Percentiles rank a stretch among this genome's conserved stretches.
Conservation (phyloP, 2,329 filamentous ascomycete species). For the Botrytis byssoidea region DNA sequence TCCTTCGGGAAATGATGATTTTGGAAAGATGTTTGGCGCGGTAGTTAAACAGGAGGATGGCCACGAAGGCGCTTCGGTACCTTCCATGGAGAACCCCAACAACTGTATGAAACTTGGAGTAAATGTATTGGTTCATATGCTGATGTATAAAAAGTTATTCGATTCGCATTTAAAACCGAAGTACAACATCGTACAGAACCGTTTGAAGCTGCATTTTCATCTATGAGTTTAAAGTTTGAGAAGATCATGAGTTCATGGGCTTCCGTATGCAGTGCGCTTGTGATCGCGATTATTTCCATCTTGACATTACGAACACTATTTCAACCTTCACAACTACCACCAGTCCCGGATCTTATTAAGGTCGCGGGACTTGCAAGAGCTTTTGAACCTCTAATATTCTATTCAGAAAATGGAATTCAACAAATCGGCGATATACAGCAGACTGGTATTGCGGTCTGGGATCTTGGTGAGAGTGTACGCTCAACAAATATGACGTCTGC, state of each 20-base stretch:
- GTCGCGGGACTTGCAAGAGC: constrained; percentile 85
- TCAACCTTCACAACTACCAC: constrained; percentile 62
- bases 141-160: constrained; percentile 64
- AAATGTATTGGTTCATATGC: constrained; percentile 22
- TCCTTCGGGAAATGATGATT: constrained; percentile 39
- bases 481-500: constrained; percentile 89
- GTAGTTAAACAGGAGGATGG: constrained; percentile 35
- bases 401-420: constrained; percentile 82
- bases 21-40: constrained; percentile 42
- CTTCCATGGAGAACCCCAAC: constrained; percentile 40
- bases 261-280: constrained; percentile 60
- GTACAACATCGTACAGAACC: constrained; percentile 84
- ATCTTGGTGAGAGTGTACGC: constrained; percentile 85
- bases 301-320: constrained; percentile 64
- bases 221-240: constrained; percentile 58
- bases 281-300: constrained; percentile 64
- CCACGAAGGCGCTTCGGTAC: constrained; percentile 25
- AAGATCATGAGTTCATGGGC: constrained; percentile 67
- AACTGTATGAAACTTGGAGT: constrained; percentile 48
- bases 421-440: constrained; percentile 88
- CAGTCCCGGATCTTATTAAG: constrained; percentile 82
- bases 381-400: constrained; percentile 92
- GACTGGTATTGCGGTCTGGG: constrained; percentile 91
- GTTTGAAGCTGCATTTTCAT: constrained; percentile 69
- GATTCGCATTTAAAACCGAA: constrained; percentile 83